Percentiles rank a stretch among this genome's conserved stretches.
These are phyloP conservation scores for Echria macrotheca DNA, from an alignment of 495 filamentous ascomycete species.

Conservation along the genomic window DNA sequence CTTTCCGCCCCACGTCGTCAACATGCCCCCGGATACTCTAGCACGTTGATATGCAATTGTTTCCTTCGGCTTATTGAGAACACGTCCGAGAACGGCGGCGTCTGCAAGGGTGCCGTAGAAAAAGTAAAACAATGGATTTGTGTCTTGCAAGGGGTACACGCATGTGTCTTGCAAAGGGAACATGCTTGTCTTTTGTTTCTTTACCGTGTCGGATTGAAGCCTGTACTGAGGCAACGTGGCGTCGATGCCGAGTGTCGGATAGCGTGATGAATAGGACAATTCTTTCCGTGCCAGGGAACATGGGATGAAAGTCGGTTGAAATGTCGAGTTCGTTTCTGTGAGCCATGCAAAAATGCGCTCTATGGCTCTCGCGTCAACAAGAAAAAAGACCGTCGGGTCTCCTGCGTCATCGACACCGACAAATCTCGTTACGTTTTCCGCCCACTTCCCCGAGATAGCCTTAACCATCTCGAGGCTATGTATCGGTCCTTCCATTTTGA, in stretches of 20 bases:
- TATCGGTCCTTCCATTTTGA: conserved; percentile 13
- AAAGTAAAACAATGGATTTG: conserved; percentile 42
- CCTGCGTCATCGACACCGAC: background rate
- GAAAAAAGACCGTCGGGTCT: background rate
- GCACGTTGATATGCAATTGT: conserved; percentile 13
- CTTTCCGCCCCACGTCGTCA: conserved; percentile 35
- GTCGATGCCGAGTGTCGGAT: conserved; percentile 39
- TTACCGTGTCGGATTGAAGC: background rate
- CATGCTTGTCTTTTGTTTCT: no score
- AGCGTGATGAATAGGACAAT: conserved; percentile 22
- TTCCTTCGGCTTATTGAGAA: conserved; percentile 9
- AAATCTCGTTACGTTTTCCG: no score
- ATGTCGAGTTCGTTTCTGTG: background rate
- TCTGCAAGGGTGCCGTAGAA: conserved; percentile 35
- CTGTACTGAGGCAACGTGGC: conserved; percentile 35
- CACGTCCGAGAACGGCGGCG: conserved; percentile 15
- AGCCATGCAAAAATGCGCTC: background rate
- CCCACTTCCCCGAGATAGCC: no score
- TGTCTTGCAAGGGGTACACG: conserved; percentile 20
- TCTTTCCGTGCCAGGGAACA: conserved; percentile 30
- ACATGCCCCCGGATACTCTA: conserved; percentile 19
- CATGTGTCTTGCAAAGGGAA: conserved; percentile 19
- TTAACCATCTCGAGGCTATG: background rate
- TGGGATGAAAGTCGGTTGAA: conserved; percentile 28
- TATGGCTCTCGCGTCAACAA: background rate